Evolutionary conservation across 225 moss, liverwort and hornwort species (phyloP).

Genomic region (Physcomitrium patens): DNA sequence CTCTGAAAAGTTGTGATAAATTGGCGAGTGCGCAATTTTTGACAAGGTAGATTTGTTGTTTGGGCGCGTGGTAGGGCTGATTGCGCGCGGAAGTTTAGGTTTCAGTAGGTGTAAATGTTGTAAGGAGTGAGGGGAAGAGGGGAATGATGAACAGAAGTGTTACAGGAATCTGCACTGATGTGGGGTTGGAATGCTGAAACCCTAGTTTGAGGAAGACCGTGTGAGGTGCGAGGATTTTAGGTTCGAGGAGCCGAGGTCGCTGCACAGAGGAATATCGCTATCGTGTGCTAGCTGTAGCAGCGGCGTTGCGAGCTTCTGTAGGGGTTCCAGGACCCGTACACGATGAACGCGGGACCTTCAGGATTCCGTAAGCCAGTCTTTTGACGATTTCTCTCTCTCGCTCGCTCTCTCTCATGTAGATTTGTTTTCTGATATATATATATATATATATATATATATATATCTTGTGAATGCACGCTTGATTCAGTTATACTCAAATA

Average conservation of each 20-base stretch:
- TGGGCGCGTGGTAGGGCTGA: not conserved
- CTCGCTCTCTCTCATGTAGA: too few relatives aligned
- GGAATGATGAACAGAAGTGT: slow-evolving; percentile 1
- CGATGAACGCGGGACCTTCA: slow-evolving; percentile 50
- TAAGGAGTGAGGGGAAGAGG: not conserved
- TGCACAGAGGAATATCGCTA: slow-evolving; percentile 19
- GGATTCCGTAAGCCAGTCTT: slow-evolving; percentile 37
- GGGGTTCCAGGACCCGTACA: slow-evolving; percentile 21
- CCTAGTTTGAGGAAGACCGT: slow-evolving; percentile 1
- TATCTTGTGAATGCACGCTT: slow-evolving; percentile 1
- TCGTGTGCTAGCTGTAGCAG: slow-evolving; percentile 16
- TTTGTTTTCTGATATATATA: not conserved
- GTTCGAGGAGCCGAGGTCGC: not conserved
- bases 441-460: too few relatives aligned
- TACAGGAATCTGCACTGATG: not conserved
- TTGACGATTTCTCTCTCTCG: not conserved
- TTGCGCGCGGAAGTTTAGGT: not conserved
- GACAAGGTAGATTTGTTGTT: not conserved
- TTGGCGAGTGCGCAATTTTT: not conserved
- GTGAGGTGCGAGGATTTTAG: slow-evolving; percentile 2
- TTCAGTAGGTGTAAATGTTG: not conserved
- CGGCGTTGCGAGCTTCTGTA: slow-evolving; percentile 23
- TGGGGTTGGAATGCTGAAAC: slow-evolving; percentile 1
- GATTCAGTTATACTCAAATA: not conserved
- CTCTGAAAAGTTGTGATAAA: not conserved